Percentiles rank a stretch among this genome's conserved stretches.
These are phyloP conservation scores for Paramecium bursaria DNA, from an alignment of 73 alveolate genomes.

Conservation along the genomic window DNA sequence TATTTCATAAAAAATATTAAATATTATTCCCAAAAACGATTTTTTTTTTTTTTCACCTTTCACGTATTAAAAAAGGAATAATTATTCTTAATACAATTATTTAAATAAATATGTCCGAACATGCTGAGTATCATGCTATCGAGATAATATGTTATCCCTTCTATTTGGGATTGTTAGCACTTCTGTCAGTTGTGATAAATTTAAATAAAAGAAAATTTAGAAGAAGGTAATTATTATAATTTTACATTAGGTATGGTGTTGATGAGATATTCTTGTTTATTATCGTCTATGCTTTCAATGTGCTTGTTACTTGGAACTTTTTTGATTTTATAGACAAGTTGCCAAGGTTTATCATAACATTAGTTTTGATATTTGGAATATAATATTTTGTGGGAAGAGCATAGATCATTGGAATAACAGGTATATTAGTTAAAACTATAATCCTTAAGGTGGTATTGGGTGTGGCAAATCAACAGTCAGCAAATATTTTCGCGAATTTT, in stretches of 20 bases:
- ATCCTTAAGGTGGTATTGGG: constrained; percentile 83
- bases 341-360: constrained; percentile 24
- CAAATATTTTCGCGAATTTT: constrained; percentile 67
- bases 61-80: no score
- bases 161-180: neutral
- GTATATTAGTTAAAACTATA: neutral
- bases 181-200: constrained; percentile 2
- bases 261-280: constrained; percentile 44
- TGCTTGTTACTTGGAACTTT: constrained; percentile 42
- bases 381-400: constrained; percentile 48
- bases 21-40: no score
- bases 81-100: no score
- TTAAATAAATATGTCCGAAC: no score
- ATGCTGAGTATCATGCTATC: neutral
- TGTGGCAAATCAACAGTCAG: constrained; percentile 87
- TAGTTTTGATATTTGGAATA: constrained; percentile 45
- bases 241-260: constrained; percentile 39
- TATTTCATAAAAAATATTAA: no score
- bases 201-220: constrained; percentile 48
- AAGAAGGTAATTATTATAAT: constrained; percentile 29
- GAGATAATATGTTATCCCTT: constrained; percentile 36
- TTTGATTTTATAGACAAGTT: constrained; percentile 47
- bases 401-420: constrained; percentile 60
- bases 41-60: no score
- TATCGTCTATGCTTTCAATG: constrained; percentile 34